A percentile compares a stretch with the other conserved stretches of the same genome.
phyloP scores from a whole-genome alignment of 2,329 filamentous ascomycete species.

The Cercospora canescens region DNA sequence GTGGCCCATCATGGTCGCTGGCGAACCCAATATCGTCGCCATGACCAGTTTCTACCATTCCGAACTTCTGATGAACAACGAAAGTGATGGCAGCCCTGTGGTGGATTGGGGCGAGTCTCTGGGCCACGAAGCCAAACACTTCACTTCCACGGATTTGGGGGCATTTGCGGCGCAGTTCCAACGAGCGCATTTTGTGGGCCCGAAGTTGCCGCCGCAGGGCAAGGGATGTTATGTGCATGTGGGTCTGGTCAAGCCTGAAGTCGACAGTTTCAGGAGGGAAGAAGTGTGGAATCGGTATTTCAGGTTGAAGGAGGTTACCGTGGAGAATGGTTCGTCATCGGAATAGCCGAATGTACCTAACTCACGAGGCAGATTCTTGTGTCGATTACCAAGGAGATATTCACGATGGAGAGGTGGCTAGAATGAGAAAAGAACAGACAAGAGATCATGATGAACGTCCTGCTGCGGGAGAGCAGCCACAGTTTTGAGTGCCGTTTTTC shows the following conservation, averaged over 20 bases:
- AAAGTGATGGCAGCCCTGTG: neutral
- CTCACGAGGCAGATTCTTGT: neutral
- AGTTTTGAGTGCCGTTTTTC: conserved; percentile 22
- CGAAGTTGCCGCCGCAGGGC: conserved; percentile 9
- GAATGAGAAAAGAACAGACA: conserved; percentile 9
- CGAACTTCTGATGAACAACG: conserved; percentile 12
- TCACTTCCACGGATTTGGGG: conserved; percentile 21
- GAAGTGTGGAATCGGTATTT: conserved; percentile 19
- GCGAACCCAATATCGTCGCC: conserved; percentile 17
- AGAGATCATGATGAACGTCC: conserved; percentile 13
- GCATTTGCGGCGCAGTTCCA: conserved; percentile 21
- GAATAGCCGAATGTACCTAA: neutral
- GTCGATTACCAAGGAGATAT: neutral
- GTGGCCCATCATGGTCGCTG: conserved; percentile 20
- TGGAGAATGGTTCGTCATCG: neutral
- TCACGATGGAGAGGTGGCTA: neutral
- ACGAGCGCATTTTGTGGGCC: conserved; percentile 23
- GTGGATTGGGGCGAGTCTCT: conserved; percentile 17
- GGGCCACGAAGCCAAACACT: conserved; percentile 20
- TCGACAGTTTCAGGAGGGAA: conserved; percentile 16
- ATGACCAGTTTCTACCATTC: conserved; percentile 25
- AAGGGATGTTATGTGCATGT: conserved; percentile 22
- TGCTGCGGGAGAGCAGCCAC: conserved; percentile 27
- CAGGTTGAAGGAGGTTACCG: conserved; percentile 13
- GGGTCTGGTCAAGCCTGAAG: conserved; percentile 18